Evolutionary conservation across 192 early-diverging fungal species (phyloP), one percentile per base, ranked within the genome.

Genomic region (Coemansia sp.): DNA sequence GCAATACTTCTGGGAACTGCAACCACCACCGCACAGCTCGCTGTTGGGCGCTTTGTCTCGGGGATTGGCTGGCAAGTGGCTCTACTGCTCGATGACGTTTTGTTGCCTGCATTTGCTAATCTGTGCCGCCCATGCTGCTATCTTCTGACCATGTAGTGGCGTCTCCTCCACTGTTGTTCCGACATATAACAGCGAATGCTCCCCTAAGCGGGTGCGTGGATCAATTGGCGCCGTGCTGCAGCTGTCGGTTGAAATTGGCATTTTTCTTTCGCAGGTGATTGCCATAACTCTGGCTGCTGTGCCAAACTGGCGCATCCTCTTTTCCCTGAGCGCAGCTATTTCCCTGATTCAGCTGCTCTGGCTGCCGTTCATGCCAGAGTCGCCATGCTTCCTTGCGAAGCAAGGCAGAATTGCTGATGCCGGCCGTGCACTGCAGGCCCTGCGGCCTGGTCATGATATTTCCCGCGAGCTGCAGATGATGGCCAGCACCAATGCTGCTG

Each of bases 111-210:
- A 43, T 28, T 23, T 14, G 12, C 40, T 42, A 0, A n/a, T 14
- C 11, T 37, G 3, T 7, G 26, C 28, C 21, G n/a, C 14, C 37
- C 25, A 29, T 33, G 28, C 27, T 13, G 13, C 39, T 38, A 8
- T 23, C 1, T 4, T n/a, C 22, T 33, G 5, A 38, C 11, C 8
- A 26, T 80, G 67, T 30, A 82, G 86, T 25, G 91, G 91, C 26
- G 63, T 85, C 8, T 44, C 69, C 4, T 63, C 59, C 10, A 80
- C 78, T 0, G 75, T 71, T 17, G 71, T 81, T 5, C 80, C 77
- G 18, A 82, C 86, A 6, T 91, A 90, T 53, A 80, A 90, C 33
- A 79, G 81, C 37, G 91, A 91, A 58, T 80, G 89, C 36, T 70
- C 86, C 0, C 84, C 91, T 2, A 59, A 80, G 12, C 70, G 64